Conservation (phyloP, 257 asterid genomes). For the Coffea eugenioides region DNA sequence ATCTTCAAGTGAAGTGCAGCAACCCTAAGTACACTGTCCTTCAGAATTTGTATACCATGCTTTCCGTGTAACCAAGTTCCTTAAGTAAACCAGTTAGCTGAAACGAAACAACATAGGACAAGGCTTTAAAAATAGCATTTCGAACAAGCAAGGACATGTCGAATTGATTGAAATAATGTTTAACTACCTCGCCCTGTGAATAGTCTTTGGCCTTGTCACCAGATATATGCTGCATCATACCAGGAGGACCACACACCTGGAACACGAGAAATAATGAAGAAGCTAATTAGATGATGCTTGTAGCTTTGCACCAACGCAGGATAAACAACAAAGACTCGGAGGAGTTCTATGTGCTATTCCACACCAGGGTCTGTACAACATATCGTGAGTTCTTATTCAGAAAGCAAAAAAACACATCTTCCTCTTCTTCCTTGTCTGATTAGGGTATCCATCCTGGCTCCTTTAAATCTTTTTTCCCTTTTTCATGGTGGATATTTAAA, state of each 20-base stretch:
- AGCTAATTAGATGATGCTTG: background rate
- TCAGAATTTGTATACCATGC: conserved; percentile 86
- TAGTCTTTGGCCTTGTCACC: conserved; percentile 83
- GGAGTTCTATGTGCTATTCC: background rate
- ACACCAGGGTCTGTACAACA: background rate
- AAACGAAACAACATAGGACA: conserved; percentile 15
- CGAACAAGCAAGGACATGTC: background rate
- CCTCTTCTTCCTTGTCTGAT: background rate
- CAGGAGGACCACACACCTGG: conserved; percentile 99
- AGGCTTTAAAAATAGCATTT: background rate
- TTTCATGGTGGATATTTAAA: too few relatives aligned
- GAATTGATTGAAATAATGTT: background rate
- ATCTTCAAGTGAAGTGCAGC: background rate
- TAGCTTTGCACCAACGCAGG: background rate
- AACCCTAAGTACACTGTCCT: conserved; percentile 10
- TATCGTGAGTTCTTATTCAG: background rate
- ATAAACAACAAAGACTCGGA: background rate
- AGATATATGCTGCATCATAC: conserved; percentile 83
- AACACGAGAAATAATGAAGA: conserved; percentile 18
- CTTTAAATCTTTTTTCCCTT: background rate
- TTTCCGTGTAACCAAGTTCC: conserved; percentile 71
- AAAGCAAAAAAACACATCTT: background rate
- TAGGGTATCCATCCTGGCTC: background rate
- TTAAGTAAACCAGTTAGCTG: conserved; percentile 83
- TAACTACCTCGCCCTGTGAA: conserved; percentile 87